Evolutionary conservation across 2,329 filamentous ascomycete genomes (phyloP), one percentile per base, ranked within the genome.

Genomic region (Diplodia intermedia): DNA sequence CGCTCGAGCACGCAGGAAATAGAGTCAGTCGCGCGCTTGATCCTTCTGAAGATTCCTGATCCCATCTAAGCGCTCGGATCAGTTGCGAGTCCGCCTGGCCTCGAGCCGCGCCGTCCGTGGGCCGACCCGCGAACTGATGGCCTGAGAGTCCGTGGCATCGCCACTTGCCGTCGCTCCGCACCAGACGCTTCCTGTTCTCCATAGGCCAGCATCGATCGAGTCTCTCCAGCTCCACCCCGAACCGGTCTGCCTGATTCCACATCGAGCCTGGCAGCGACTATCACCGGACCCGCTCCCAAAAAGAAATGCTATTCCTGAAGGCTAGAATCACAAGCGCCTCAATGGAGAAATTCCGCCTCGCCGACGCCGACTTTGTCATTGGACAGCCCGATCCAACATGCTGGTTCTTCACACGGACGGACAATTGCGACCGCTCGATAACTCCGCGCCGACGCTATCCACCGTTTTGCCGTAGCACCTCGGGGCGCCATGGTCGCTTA

Each of bases 31-130:
- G 55, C 55, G 33, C 55, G 55, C 56, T 26, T 60, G 56, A 60
- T 43, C 23, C 12, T 5, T 36, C 38, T 18, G 36, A 29, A 38
- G 40, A 47, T 49, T 61, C 26, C 7, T 15, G 14, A 49, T 38
- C 38, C 33, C 36, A 49, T 49, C 56, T 52, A 62, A 29, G 43
- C 60, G 60, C 60, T 63, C 47, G 47, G 47, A 63, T 53, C 60
- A 63, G 36, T 38, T 63, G 57, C 57, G 26, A 62, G 57, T 36
- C 57, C 57, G 57, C 23, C 57, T 50, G 29, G 2, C 56, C 26
- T 50, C 26, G 57, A 62, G 57, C 49, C 20, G 57, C 26, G 29
- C 57, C 57, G 18, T 33, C 33, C 26, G 57, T 31, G 38, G 56
- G 40, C 23, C 23, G 23, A 47, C 38, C 40, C 57, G 26, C 57